phyloP scores from a whole-genome alignment of 73 alveolate species.

The Tetrahymena borealis region DNA sequence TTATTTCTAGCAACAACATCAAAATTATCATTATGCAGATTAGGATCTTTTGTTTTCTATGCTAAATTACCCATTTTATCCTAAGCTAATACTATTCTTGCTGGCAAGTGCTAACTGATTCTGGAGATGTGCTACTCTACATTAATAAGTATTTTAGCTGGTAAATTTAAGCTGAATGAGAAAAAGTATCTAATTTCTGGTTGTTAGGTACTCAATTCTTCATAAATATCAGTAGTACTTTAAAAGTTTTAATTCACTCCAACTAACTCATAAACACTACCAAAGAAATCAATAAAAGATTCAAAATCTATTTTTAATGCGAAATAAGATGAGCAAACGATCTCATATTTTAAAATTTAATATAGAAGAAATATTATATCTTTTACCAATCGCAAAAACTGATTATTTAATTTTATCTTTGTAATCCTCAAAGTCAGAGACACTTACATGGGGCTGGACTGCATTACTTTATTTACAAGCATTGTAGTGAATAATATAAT shows the following conservation, averaged over 20 bases:
- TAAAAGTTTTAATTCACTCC: neutral
- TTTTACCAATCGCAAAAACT: neutral
- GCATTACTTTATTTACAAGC: neutral
- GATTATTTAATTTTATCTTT: neutral
- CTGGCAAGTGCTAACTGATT: neutral
- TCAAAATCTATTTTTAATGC: neutral
- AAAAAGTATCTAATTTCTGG: neutral
- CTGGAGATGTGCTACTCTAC: neutral
- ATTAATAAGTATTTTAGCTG: neutral
- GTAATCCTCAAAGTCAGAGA: neutral
- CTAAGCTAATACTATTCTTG: neutral
- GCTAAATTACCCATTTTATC: neutral
- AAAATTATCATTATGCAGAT: neutral
- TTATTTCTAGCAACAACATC: neutral
- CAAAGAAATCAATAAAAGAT: neutral
- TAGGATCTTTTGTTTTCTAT: neutral
- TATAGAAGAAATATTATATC: neutral
- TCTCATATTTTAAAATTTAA: too few species aligned
- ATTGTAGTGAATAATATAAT: neutral
- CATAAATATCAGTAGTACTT: neutral
- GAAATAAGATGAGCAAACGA: too few species aligned
- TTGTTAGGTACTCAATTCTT: neutral
- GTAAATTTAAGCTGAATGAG: neutral
- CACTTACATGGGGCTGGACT: too few species aligned
- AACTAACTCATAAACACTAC: neutral